Conservation (phyloP, 164 flowering plant species). For the Amborella trichopoda region DNA sequence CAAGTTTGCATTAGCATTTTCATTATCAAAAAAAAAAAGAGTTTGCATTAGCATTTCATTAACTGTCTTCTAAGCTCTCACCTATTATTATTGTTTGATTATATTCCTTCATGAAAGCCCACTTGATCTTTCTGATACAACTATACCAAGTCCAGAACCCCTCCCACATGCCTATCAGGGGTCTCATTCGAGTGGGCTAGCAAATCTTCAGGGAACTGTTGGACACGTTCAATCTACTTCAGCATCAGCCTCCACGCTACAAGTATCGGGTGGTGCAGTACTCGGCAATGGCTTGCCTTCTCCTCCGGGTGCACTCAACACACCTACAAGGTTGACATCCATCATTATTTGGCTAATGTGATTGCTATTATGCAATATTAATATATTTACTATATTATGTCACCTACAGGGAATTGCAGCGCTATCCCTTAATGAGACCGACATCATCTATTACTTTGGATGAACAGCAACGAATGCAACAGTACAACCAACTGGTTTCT, state of each 20-base stretch:
- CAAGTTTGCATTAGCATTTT: too few species aligned
- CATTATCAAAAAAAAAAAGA: too few species aligned
- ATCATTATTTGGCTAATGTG: too few species aligned
- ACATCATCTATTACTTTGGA: conserved; percentile 46
- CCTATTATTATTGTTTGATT: too few species aligned
- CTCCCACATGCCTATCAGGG: conserved; percentile 50
- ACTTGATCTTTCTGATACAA: conserved; percentile 70
- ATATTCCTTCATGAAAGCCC: conserved; percentile 43
- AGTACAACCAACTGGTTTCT: conserved; percentile 51
- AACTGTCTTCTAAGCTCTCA: too few species aligned
- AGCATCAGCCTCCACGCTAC: conserved; percentile 40
- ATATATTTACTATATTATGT: too few species aligned
- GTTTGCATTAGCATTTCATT: too few species aligned
- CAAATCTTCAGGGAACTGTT: conserved; percentile 39
- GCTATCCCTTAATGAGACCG: conserved; percentile 47
- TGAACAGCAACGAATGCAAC: conserved; percentile 77
- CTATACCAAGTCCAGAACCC: conserved; percentile 42
- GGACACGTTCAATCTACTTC: conserved; percentile 39
- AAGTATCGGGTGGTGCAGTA: conserved; percentile 46
- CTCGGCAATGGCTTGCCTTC: conserved; percentile 48
- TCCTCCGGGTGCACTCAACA: conserved; percentile 34
- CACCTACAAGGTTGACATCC: conserved; percentile 56
- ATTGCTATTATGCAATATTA: too few species aligned
- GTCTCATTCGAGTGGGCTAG: conserved; percentile 40
- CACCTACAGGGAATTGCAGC: conserved; percentile 60